Evolutionary conservation across 306 rosid species (phyloP).

Genomic region (Abrus pulchellus): DNA sequence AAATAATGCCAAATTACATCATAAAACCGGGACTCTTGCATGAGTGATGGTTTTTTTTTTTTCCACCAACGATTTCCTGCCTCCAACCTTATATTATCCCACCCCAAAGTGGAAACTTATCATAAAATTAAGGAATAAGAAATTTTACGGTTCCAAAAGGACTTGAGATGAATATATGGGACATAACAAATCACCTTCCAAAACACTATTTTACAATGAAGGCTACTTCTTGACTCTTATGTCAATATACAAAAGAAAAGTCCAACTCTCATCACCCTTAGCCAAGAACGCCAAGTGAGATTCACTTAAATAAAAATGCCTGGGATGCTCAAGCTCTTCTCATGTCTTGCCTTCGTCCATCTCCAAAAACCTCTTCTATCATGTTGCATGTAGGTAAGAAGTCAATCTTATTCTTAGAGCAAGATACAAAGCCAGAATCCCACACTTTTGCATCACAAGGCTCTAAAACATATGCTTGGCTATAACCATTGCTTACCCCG

Average conservation of each 20-base stretch:
- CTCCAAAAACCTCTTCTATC: slow-evolving; percentile 93
- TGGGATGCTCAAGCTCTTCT: slow-evolving; percentile 61
- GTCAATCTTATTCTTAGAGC: slow-evolving; percentile 68
- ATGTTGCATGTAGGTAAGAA: slow-evolving; percentile 84
- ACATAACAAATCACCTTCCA: slow-evolving; percentile 57
- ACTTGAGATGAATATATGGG: slow-evolving; percentile 41
- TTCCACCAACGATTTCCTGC: slow-evolving; percentile 33
- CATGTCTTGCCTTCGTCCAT: slow-evolving; percentile 68
- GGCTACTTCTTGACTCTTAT: slow-evolving; percentile 49
- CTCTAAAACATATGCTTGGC: slow-evolving; percentile 71
- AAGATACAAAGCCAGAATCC: slow-evolving; percentile 74
- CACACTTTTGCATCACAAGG: slow-evolving; percentile 75
- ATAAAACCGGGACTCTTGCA: slow-evolving; percentile 25
- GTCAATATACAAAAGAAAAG: slow-evolving; percentile 62
- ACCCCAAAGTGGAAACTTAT: slow-evolving; percentile 44
- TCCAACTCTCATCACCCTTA: slow-evolving; percentile 46
- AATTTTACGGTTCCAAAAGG: slow-evolving; percentile 49
- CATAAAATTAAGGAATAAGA: slow-evolving; percentile 52
- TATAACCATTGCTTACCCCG: slow-evolving; percentile 57
- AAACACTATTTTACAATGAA: slow-evolving; percentile 67
- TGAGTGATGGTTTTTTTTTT: slow-evolving; percentile 1
- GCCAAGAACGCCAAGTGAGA: slow-evolving; percentile 42
- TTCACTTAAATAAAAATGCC: slow-evolving; percentile 50
- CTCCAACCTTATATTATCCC: slow-evolving; percentile 39
- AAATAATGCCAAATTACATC: slow-evolving; percentile 47